Conservation (phyloP, 2,329 filamentous ascomycete species). For the Fusarium sp. region DNA sequence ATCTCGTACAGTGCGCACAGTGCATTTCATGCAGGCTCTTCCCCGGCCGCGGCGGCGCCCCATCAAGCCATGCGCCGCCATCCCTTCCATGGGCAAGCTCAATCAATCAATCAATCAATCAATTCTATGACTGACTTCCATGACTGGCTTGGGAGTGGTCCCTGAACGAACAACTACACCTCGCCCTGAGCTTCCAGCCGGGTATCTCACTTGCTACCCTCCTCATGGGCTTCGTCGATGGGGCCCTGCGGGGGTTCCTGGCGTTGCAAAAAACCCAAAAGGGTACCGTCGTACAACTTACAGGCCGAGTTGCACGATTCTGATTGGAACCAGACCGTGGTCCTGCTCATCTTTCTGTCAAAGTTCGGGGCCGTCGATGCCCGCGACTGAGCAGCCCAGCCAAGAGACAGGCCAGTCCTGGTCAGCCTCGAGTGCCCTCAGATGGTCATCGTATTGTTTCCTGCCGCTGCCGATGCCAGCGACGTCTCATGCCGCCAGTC, state of each 20-base stretch:
- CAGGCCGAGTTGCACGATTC: constrained; percentile 24
- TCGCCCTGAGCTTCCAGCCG: constrained; percentile 13
- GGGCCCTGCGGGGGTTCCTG: constrained; percentile 4
- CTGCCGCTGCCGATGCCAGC: constrained; percentile 15
- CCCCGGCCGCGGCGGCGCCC: constrained; percentile 28
- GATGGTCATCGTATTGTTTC: constrained; percentile 41
- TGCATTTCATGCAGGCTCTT: constrained; percentile 24
- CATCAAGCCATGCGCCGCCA: constrained; percentile 22
- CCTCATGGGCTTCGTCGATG: neutral
- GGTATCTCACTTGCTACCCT: neutral
- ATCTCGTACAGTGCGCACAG: constrained; percentile 35
- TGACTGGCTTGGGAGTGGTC: constrained; percentile 30
- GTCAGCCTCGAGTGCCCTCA: constrained; percentile 38
- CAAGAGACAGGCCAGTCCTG: constrained; percentile 37
- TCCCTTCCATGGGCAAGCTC: neutral
- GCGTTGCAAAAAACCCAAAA: constrained; percentile 15
- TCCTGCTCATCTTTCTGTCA: constrained; percentile 43
- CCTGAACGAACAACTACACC: constrained; percentile 17
- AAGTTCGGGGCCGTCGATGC: constrained; percentile 26
- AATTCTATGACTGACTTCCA: constrained; percentile 7
- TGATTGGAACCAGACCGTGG: constrained; percentile 39
- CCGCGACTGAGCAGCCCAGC: constrained; percentile 18
- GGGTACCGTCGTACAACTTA: constrained; percentile 21
- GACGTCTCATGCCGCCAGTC: constrained; percentile 31
- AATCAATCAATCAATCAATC: constrained; percentile 1